Evolutionary conservation across 192 early-diverging fungal genomes (phyloP), one percentile per base, ranked within the genome.

Genomic region (Mortierella antarctica): DNA sequence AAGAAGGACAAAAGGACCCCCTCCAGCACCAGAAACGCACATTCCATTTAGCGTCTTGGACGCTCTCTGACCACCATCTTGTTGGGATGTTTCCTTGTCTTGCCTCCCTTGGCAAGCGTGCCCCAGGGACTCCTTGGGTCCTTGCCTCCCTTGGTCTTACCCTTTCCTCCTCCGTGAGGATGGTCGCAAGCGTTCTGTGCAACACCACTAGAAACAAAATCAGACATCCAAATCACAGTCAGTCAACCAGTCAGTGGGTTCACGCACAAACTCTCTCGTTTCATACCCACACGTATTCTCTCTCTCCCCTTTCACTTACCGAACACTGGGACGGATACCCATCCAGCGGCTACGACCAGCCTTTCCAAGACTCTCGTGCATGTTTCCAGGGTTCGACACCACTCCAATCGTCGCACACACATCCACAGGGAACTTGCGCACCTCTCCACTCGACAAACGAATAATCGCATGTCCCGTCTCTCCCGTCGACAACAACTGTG

Each of bases 151-250:
- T 98, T 99, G 63, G 91, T 92, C 81, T 99, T 97, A 45, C 94
- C 90, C 71, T 92, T 88, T 57, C 96, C 96, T 92, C 98, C 98
- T 85, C 98, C 98, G 83, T 97, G 96, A 65, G 98, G 98, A 87
- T 99, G 98, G 85, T 96, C 96, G 57, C 87, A 85, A 10, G 95
- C 91, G 87, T 94, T 97, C 93, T 94, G 94, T n/a, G 96, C 95
- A 66, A 96, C 93, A 91, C 98, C 98, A 74, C 98, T 73, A 64
- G 15, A 55, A 7, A 1, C 6, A 54, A 20, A 1, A 50, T 1
- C 8, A 31, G 45, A 56, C 4, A 31, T 39, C n/a, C n/a, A 73
- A 5, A 45, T 58, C 40, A 65, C 3, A 63, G 4, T 45, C 52
- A 21, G 39, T 20, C 44, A 53, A 61, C 2, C 31, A 53, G 12